Base-by-base conservation (phyloP, 2,329 filamentous ascomycete species). In the Colletotrichum tabaci region DNA sequence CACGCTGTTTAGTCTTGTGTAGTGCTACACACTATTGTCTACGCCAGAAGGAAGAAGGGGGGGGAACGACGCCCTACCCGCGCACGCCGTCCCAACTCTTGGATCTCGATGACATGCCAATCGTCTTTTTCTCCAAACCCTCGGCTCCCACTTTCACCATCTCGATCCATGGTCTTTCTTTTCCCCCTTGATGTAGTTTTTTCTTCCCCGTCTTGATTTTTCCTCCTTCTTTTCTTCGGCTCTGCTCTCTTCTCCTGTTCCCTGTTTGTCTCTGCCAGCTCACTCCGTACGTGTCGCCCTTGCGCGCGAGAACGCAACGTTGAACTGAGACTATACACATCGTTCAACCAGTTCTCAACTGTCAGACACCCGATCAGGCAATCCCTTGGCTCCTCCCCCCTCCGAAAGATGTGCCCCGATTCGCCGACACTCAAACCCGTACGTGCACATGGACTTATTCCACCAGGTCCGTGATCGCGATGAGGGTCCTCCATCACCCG, bases 91-190 rank as follows among this genome's bases (percentile, higher is more conserved):
- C 47, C 13, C 40, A 40, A 57, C 21, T 53, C 16, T 60, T 35
- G n/a, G 65, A 68, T 71, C 58, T 68, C 68, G 58, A 71, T 68
- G 68, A 57, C 58, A 68, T 55, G 68, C 58, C 58, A 64, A 63
- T 47, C 38, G 44, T 53, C 40, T 53, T 38, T 44, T 49, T 58
- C 40, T 53, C 52, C 40, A 13, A 42, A 8, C 15, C 26, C 18
- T 30, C 13, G 9, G 23, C 26, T 30, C 42, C 21, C 30, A 30
- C 16, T 35, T 56, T 44, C 40, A 44, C 12, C 61, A 18, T 23
- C 26, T 56, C 50, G 61, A 64, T 60, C 42, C 10, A 60, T 49
- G 15, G 30, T 5, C 10, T 18, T 40, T 61, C n/a, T 40, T 49
- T 56, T 38, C n/a, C 42, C 40, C 8, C 6, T n/a, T n/a, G n/a